Conservation (phyloP, 2,329 filamentous ascomycete genomes). For the Septoria petroselini region DNA sequence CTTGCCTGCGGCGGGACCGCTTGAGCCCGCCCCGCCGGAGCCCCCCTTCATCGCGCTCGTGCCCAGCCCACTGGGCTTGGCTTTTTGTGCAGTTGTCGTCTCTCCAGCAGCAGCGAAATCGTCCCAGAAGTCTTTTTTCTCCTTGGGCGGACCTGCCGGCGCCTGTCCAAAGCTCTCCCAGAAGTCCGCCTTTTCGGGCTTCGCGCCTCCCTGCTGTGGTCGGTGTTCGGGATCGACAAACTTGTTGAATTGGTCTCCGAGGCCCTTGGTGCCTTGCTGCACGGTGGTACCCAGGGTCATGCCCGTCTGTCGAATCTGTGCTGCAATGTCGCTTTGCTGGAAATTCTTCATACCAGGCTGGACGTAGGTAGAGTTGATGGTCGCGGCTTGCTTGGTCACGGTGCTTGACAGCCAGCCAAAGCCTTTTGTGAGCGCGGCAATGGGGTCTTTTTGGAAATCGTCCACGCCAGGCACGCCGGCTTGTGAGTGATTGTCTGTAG, state of each 20-base stretch:
- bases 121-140: constrained; percentile 56
- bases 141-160: constrained; percentile 48
- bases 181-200: constrained; percentile 72
- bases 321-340: constrained; percentile 55
- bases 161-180: constrained; percentile 85
- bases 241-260: constrained; percentile 74
- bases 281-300: constrained; percentile 54
- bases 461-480: constrained; percentile 66
- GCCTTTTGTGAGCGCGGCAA: constrained; percentile 83
- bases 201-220: constrained; percentile 25
- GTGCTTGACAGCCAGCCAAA: constrained; percentile 92
- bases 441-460: constrained; percentile 85
- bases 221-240: constrained; percentile 66
- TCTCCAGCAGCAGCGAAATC: constrained; percentile 43
- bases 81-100: constrained; percentile 32
- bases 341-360: constrained; percentile 86
- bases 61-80: constrained; percentile 53
- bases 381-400: constrained; percentile 86
- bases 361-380: constrained; percentile 84
- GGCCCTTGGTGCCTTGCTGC: constrained; percentile 64
- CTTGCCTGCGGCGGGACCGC: constrained; percentile 36
- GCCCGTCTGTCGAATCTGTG: constrained; percentile 59
- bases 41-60: constrained; percentile 59
- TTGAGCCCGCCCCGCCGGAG: constrained; percentile 26
- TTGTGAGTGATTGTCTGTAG: constrained; percentile 38